Percentiles rank a stretch among this genome's conserved stretches.
phyloP scores from a whole-genome alignment of 139 green algal species.

The Micractinium sp. region DNA sequence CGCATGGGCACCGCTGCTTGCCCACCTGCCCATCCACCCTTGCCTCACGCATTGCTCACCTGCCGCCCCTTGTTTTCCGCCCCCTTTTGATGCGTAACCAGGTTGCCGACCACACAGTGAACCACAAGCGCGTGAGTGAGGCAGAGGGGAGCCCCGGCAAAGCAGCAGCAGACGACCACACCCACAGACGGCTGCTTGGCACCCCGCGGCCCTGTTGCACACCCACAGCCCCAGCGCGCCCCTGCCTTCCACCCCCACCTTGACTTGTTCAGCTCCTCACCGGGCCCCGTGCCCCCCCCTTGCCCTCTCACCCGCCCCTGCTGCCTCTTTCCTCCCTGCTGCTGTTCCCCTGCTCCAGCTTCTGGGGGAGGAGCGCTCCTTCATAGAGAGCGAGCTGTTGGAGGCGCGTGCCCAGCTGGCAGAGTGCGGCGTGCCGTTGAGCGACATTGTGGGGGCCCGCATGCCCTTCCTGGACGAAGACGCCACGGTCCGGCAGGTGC shows the following conservation, averaged over 20 bases:
- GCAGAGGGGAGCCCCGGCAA: background rate
- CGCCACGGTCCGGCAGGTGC: background rate
- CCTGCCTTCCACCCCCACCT: background rate
- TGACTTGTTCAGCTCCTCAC: background rate
- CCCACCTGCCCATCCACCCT: too few species aligned
- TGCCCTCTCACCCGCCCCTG: background rate
- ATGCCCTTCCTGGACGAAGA: background rate
- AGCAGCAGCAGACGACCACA: background rate
- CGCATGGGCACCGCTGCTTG: too few species aligned
- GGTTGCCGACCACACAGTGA: constrained; percentile 2
- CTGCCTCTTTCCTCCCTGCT: background rate
- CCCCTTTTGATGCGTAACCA: too few species aligned
- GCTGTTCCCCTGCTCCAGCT: background rate
- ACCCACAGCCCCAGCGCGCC: too few species aligned
- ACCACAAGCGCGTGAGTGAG: constrained; percentile 23
- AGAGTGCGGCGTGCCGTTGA: constrained; percentile 28
- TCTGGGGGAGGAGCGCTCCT: background rate
- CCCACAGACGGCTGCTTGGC: background rate
- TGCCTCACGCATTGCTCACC: too few species aligned
- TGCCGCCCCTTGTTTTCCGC: too few species aligned
- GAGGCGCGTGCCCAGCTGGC: constrained; percentile 13
- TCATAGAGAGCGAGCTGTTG: constrained; percentile 22
- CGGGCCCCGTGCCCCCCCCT: too few species aligned
- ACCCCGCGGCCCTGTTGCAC: background rate
- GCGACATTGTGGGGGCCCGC: constrained; percentile 38